Evolutionary conservation across 2,329 filamentous ascomycete species (phyloP), one percentile per base, ranked within the genome.

Genomic region (Sporothrix globosa): DNA sequence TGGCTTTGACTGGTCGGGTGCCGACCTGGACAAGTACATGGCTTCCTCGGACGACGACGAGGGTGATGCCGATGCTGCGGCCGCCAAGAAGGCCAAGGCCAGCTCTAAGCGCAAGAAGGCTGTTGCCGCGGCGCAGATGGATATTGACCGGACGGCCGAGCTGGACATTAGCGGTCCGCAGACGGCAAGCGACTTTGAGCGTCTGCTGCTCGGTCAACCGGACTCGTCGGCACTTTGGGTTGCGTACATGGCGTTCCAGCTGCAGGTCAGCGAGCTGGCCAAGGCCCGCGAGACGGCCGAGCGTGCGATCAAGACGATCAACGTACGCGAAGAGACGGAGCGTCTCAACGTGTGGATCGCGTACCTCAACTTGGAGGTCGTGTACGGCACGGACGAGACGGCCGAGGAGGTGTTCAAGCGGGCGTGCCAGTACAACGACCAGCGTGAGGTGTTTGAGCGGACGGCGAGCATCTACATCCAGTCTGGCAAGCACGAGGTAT

Each of bases 161-260:
- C 87, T 99, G 13, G 93, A 97, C 78, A 89, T 87, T 61, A 88
- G 94, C 75, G 95, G 95, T 0, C 96, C 96, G 2, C 93, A 96
- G 78, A 95, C 92, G 1, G 87, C 92, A 19, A 92, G 91, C 73
- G 96, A 99, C 80, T 99, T 93, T 79, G 96, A 99, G 82, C 91
- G 96, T 75, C 89, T 97, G 30, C 87, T 99, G 54, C 88, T 99
- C 27, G 92, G 93, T 70, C 92, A 97, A 78, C 93, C 96, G 2
- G 93, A 98, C 81, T 95, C 92, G n/a, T 96, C 95, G 0, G 85
- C 91, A 73, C 86, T 98, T 39, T 99, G 96, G 96, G 92, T 97
- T 69, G 88, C 92, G 74, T 99, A 99, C 82, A 98, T 99, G 93
- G 93, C 94, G n/a, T 97, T 97, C 86, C 93, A 98, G 81, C 90